phyloP scores from a whole-genome alignment of 352 stramenopile genomes.

The Saprolegnia diclina region DNA sequence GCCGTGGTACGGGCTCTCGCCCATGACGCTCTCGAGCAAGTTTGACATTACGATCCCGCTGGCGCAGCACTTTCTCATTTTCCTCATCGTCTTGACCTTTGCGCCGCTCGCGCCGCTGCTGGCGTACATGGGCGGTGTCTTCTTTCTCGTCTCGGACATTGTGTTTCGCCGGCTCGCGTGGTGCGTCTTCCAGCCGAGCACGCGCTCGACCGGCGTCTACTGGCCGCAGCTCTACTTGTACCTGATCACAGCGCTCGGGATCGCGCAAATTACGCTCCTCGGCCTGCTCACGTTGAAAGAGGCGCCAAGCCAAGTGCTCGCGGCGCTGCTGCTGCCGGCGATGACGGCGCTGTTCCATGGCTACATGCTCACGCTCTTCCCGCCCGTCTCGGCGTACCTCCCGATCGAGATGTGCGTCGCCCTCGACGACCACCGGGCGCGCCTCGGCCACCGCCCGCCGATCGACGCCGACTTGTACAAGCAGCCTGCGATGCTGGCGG shows the following conservation, averaged over 20 bases:
- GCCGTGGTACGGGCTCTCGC: constrained; percentile 50
- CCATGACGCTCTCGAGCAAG: constrained; percentile 46
- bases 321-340: constrained; percentile 6
- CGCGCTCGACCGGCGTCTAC: constrained; percentile 23
- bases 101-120: constrained; percentile 67
- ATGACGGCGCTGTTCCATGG: constrained; percentile 22
- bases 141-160: constrained; percentile 60
- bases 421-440: constrained; percentile 4
- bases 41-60: constrained; percentile 55
- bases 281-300: constrained; percentile 62
- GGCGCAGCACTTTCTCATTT: constrained; percentile 64
- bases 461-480: constrained; percentile 19
- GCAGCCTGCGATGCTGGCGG: constrained; percentile 19
- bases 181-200: constrained; percentile 47
- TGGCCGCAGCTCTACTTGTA: constrained; percentile 67
- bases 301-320: constrained; percentile 16
- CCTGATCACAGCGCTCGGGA: constrained; percentile 51
- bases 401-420: constrained; percentile 20
- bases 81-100: constrained; percentile 68
- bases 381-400: constrained; percentile 20
- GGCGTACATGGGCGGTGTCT: constrained; percentile 50
- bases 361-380: constrained; percentile 22
- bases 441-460: neutral
- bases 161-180: constrained; percentile 66
- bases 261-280: constrained; percentile 59